Evolutionary conservation across 2,329 filamentous ascomycete species (phyloP).

Genomic region (Monilinia vaccinii-corymbosi): DNA sequence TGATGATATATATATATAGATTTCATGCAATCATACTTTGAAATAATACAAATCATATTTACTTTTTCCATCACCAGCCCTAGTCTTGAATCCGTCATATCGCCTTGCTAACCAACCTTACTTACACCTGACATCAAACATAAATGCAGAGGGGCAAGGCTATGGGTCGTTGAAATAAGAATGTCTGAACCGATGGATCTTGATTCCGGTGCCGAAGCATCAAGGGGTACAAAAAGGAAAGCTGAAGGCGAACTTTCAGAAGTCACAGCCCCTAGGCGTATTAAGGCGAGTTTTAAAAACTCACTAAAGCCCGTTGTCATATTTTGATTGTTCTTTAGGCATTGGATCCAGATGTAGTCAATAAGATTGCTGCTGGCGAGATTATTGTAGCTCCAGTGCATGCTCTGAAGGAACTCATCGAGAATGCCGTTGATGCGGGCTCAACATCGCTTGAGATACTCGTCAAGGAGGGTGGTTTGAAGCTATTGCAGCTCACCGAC

Average conservation of each 20-base stretch:
- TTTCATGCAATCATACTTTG: background rate
- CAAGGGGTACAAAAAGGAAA: slow-evolving; percentile 37
- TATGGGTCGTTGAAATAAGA: background rate
- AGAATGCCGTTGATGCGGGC: slow-evolving; percentile 96
- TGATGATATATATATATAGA: no score
- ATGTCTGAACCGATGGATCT: slow-evolving; percentile 36
- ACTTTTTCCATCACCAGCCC: background rate
- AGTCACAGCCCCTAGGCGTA: slow-evolving; percentile 38
- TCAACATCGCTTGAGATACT: slow-evolving; percentile 84
- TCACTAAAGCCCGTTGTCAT: background rate
- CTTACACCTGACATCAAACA: background rate
- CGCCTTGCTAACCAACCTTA: background rate
- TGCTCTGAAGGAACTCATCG: slow-evolving; percentile 90
- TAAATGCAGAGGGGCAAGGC: background rate
- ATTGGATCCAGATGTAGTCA: slow-evolving; percentile 85
- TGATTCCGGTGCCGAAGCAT: slow-evolving; percentile 26
- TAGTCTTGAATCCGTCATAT: background rate
- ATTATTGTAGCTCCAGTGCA: slow-evolving; percentile 97
- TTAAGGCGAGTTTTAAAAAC: slow-evolving; percentile 32
- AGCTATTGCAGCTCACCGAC: slow-evolving; percentile 92
- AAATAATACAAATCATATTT: background rate
- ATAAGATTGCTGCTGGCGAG: slow-evolving; percentile 96
- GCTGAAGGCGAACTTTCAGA: slow-evolving; percentile 35
- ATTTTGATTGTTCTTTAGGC: slow-evolving; percentile 47
- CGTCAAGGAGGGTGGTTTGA: slow-evolving; percentile 90